Conservation (phyloP, 257 asterid species). For the Nicotiana obtusifolia region DNA sequence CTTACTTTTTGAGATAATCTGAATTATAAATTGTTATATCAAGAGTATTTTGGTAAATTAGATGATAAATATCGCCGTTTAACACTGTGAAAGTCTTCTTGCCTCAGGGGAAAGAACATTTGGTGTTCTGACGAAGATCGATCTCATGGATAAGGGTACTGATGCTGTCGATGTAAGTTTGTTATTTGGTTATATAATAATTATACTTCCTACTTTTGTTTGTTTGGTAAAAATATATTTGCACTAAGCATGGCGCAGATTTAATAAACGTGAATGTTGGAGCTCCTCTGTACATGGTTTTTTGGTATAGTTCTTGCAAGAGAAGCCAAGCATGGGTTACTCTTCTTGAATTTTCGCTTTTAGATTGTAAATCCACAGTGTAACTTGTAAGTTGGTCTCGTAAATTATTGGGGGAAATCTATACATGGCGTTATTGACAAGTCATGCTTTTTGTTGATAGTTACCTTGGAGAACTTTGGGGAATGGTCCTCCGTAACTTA, state of each 20-base stretch:
- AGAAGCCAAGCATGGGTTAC: not conserved
- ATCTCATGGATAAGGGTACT: conserved; percentile 32
- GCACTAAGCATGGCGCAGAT: not conserved
- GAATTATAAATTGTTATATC: not conserved
- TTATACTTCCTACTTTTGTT: not conserved
- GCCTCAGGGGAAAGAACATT: conserved; percentile 30
- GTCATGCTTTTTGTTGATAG: not conserved
- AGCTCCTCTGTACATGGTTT: not conserved
- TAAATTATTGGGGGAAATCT: not conserved
- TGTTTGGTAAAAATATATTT: not conserved
- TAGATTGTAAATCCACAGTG: not conserved
- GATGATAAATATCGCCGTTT: not conserved
- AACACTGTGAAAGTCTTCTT: conserved; percentile 1
- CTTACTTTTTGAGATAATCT: not conserved
- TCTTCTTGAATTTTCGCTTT: not conserved
- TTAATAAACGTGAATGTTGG: not conserved
- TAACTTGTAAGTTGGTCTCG: not conserved
- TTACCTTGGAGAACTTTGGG: not conserved
- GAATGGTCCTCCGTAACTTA: not conserved
- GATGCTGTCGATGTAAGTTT: conserved; percentile 31
- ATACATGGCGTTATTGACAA: not conserved
- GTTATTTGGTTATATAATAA: not conserved
- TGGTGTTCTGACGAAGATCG: conserved; percentile 30
- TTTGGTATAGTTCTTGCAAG: not conserved
- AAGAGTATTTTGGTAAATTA: not conserved